These are phyloP conservation scores for Mycena metata DNA, from an alignment of 768 basidiomycete species.

Conservation along the genomic window DNA sequence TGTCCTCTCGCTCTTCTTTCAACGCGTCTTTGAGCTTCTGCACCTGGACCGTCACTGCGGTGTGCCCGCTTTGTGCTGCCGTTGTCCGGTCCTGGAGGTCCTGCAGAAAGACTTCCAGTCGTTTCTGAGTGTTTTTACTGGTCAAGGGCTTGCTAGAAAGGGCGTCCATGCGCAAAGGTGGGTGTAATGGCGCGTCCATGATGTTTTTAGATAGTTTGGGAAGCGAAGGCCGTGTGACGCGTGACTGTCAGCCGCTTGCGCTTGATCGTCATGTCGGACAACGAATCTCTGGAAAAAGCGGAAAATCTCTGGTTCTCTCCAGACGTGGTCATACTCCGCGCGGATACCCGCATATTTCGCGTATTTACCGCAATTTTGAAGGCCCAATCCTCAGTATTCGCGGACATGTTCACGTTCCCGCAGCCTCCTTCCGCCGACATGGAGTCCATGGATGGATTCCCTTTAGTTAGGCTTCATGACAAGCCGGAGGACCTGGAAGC, in stretches of 20 bases:
- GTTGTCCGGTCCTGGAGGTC: conserved; percentile 63
- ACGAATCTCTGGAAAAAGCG: neutral
- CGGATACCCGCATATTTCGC: neutral
- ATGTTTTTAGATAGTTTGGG: neutral
- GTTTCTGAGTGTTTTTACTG: conserved; percentile 55
- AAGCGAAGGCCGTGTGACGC: neutral
- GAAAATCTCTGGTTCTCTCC: conserved; percentile 14
- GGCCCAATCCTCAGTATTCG: neutral
- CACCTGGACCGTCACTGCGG: conserved; percentile 70
- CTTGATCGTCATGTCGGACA: neutral
- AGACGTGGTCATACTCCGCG: neutral
- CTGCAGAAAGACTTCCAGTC: conserved; percentile 60
- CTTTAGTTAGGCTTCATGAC: conserved; percentile 17
- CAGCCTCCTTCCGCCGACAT: conserved; percentile 12
- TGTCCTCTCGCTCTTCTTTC: conserved; percentile 60
- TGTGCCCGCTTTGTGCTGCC: conserved; percentile 64
- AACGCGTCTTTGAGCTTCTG: conserved; percentile 68
- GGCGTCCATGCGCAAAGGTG: conserved; percentile 62
- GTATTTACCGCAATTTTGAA: conserved; percentile 16
- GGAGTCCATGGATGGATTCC: conserved; percentile 22
- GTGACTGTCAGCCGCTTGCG: neutral
- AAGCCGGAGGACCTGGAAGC: conserved; percentile 15
- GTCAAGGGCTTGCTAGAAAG: conserved; percentile 53
- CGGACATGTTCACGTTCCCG: conserved; percentile 18
- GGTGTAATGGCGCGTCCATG: conserved; percentile 64